Base-by-base conservation (phyloP, 2,329 filamentous ascomycete genomes). In the Pyrenochaeta sp. region DNA sequence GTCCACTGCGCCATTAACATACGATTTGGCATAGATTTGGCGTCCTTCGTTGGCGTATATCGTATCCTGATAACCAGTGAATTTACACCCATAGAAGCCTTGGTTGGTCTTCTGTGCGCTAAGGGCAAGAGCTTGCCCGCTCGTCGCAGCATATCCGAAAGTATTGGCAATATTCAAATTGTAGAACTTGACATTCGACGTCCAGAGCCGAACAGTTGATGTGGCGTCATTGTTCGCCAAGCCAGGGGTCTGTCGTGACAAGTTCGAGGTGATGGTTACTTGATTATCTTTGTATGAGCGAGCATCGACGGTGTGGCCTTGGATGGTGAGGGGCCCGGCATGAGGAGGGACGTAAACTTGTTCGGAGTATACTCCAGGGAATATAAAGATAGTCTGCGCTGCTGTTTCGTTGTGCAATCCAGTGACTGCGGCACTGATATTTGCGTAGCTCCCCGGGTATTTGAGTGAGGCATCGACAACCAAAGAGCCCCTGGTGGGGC, bases 1-100 rank as follows among this genome's bases (percentile, higher is more conserved):
- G 61, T 86, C 84, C 37, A 82, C 80, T 5, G 82, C 81, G n/a
- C 84, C 83, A 35, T 82, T 78, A 56, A 87, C 84, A 51, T 83
- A 81, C 49, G 78, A 80, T 52, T 80, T 79, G 18, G 78, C 82
- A 64, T 84, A 86, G 33, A 85, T 65, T 60, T 85, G 79, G 58
- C 80, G 74, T 47, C 84, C 84, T 58, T 75, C 75, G 60, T 69
- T 60, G 3, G 65, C 60, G 14, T 61, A 58, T 2, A 71, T 48
- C 3, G 83, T 84, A 60, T 86, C 84, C 68, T 87, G 83, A 57
- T 80, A 82, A 15, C 83, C 83, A 39, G 77, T 77, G 50, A 86
- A 76, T 41, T 78, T 74, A 57, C 81, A 82, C 21, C 75, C 83
- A 63, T 85, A 85, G 73, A 83, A 85, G 18, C 80, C 82, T 73